Base-by-base conservation (phyloP, 176 grass and related monocot species). In the Cenchrus purpureus region DNA sequence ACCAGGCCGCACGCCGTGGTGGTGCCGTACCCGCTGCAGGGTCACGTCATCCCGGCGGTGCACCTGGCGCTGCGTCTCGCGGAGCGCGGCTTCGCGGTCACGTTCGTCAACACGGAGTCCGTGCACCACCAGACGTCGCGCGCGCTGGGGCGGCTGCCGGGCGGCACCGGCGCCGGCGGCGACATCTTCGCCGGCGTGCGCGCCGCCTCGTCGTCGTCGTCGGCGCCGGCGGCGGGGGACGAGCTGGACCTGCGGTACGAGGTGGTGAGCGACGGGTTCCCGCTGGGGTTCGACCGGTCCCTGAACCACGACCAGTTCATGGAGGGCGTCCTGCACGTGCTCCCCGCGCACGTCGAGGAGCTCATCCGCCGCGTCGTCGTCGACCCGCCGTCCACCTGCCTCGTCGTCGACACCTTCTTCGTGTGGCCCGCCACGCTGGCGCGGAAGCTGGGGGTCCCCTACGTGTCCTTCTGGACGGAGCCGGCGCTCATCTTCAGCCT, bases 401-500 rank as follows among this genome's bases (percentile, higher is more conserved):
- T 97, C 77, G 73, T 97, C 58, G 12, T 22, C 13, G 94, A 94
- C 72, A 92, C 94, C 10, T 91, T 92, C 82, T 92, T 90, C 86
- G 83, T 92, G 2, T 97, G 90, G 92, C 88, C 92, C 3, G 87
- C 94, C 6, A 78, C 86, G 8, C 71, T 94, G n/a, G 88, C 80
- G 8, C 53, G 80, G 68, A 89, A 81, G 80, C 73, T 92, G 4
- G 83, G 86, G 12, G 42, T 94, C 14, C 86, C 67, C 14, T 95
- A 91, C 58, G 74, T 91, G 4, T 95, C 93, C 3, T 95, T 92
- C 85, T 95, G 90, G 93, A 97, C 92, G 4, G 85, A 97, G 80
- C 77, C 95, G 0, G 90, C 92, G 5, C 67, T 97, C 71, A 83
- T 91, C 80, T 94, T 94, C 86, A 29, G 12, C 25, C 76, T 97